Conservation (phyloP, 768 basidiomycete genomes). For the Lactifluus rugatus region DNA sequence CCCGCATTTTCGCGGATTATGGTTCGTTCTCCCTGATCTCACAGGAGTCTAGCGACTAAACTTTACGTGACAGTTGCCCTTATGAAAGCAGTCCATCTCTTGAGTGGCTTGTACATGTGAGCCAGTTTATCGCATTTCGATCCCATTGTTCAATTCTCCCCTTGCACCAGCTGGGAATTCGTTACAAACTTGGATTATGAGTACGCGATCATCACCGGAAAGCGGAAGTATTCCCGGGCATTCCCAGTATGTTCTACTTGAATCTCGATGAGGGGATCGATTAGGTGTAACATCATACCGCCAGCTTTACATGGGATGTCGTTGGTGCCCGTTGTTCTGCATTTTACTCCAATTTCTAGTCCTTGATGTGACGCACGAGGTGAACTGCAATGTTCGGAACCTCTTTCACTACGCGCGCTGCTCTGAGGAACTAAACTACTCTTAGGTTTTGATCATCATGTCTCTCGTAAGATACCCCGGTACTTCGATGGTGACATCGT, state of each 20-base stretch:
- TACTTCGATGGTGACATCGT: background rate
- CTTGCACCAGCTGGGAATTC: slow-evolving; percentile 8
- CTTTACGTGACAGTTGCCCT: background rate
- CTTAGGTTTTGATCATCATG: background rate
- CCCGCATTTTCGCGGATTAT: background rate
- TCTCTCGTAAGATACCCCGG: background rate
- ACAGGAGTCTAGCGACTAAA: background rate
- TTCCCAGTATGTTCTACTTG: slow-evolving; percentile 7
- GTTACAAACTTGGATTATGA: slow-evolving; percentile 6
- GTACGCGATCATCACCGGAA: background rate
- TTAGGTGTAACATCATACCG: background rate
- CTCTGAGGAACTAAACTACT: background rate
- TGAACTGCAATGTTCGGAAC: background rate
- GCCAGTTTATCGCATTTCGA: background rate
- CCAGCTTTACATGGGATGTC: background rate
- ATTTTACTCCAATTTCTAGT: background rate
- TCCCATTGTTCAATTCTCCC: background rate
- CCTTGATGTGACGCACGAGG: background rate
- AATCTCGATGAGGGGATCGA: too few relatives aligned
- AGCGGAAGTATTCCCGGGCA: background rate
- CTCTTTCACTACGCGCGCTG: background rate
- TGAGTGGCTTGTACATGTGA: slow-evolving; percentile 14
- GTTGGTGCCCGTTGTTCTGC: background rate
- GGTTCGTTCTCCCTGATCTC: background rate
- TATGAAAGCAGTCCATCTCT: background rate